Base-by-base conservation (phyloP, 2,329 filamentous ascomycete species). In the Diaporthe longicolla region DNA sequence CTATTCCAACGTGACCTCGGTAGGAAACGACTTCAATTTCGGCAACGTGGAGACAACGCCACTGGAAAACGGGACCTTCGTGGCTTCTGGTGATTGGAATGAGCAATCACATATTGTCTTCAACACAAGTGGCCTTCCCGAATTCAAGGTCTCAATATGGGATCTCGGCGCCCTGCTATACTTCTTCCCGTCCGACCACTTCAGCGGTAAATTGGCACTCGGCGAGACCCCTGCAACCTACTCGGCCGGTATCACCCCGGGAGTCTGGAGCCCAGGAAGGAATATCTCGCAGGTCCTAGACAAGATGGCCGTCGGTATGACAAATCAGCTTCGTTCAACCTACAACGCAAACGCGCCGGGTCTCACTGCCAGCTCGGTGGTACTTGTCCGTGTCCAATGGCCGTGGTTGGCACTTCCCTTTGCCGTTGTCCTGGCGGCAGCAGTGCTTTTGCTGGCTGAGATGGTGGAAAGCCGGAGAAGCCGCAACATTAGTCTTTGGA, bases 141-240 rank as follows among this genome's bases (percentile, higher is more conserved):
- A 65, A 9, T 65, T 65, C 43, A 11, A 13, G 10, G 61, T 65
- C 19, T 65, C 61, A 0, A 65, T 65, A 6, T 65, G 61, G 61
- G 61, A 65, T 21, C 61, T 65, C 26, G 61, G 61, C 21, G 61
- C 61, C 43, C 29, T 65, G 43, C 43, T 65, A 2, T 50, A 65
- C n/a, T 65, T 65, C 61, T 65, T 65, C 26, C 61, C 61, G 19
- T 65, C 61, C 6, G 61, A 65, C 43, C 43, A 48, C 21, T 65
- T 65, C 61, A 65, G 61, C 61, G 61, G 61, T 5, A 65, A 32
- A 5, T 26, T 65, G 6, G 61, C 61, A 7, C 10, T 15, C 21
- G 61, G 61, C 21, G 61, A 65, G n/a, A 3, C 1, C 1, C 40
- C 59, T 9, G 61, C 40, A 1, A 10, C 9, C 5, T 65, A 48